Conservation (phyloP, 139 green algal species). For the Pycnococcus provasolii region DNA sequence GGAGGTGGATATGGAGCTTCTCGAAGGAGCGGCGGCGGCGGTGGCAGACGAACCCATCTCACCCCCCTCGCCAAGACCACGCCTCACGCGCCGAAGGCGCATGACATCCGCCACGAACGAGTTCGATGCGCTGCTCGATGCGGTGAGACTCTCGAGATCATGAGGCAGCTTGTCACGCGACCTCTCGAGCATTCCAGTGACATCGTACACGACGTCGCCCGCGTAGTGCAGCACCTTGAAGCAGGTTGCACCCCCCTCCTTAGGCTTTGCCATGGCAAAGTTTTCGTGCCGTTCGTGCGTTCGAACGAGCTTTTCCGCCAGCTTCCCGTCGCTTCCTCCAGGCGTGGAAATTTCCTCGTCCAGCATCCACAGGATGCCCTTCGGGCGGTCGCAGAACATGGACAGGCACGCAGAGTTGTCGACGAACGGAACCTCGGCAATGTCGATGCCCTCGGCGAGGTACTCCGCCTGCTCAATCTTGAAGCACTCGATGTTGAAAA, state of each 20-base stretch:
- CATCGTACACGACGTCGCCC: conserved; percentile 13
- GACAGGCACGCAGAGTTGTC: conserved; percentile 15
- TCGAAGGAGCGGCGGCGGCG: not conserved
- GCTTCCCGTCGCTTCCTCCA: conserved; percentile 10
- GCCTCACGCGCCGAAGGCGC: not conserved
- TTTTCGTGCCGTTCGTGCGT: not conserved
- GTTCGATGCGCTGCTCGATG: not conserved
- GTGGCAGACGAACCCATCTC: not conserved
- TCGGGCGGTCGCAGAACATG: not conserved
- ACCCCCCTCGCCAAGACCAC: not conserved
- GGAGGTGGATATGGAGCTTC: too few species aligned
- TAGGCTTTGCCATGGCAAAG: not conserved
- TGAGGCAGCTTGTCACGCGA: not conserved
- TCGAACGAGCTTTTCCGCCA: conserved; percentile 10
- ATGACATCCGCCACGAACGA: not conserved
- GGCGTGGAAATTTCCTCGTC: conserved; percentile 6
- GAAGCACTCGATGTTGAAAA: conserved; percentile 22
- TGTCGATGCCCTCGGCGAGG: conserved; percentile 14
- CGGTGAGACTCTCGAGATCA: not conserved
- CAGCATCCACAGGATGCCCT: not conserved
- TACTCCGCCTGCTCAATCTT: conserved; percentile 21
- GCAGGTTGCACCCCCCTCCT: conserved; percentile 8
- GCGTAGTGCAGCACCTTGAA: conserved; percentile 15
- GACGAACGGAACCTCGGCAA: not conserved
- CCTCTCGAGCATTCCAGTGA: conserved; percentile 1